A percentile compares a stretch with the other conserved stretches of the same genome.
These are phyloP conservation scores for Calonectria montana DNA, from an alignment of 2,329 filamentous ascomycete species.

Conservation along the genomic window DNA sequence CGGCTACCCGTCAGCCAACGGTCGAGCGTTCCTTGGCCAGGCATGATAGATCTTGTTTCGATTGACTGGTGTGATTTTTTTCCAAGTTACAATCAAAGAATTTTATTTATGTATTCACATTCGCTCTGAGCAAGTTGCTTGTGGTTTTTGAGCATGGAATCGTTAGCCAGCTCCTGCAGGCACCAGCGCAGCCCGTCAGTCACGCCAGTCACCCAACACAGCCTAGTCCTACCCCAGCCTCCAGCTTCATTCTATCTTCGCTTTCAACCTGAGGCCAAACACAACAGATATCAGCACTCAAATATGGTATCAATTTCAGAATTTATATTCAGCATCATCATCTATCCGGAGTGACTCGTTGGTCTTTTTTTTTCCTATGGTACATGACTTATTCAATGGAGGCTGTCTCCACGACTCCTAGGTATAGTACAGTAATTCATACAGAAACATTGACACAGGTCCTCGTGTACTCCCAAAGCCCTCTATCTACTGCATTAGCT, in stretches of 20 bases:
- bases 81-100: no score
- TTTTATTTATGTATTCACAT: neutral
- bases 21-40: constrained; percentile 43
- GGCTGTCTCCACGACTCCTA: constrained; percentile 25
- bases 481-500: neutral
- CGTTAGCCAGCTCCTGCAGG: constrained; percentile 29
- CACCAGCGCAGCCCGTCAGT: constrained; percentile 29
- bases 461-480: constrained; percentile 14
- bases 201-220: constrained; percentile 10
- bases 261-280: neutral
- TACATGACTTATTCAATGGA: constrained; percentile 12
- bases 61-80: neutral
- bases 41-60: neutral
- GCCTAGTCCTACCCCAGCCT: constrained; percentile 8
- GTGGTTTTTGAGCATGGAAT: neutral
- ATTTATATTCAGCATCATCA: neutral
- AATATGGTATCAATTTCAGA: neutral
- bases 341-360: neutral
- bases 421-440: constrained; percentile 18
- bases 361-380: constrained; percentile 11
- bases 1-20: constrained; percentile 37
- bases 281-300: no score
- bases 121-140: neutral
- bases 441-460: constrained; percentile 26
- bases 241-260: constrained; percentile 9